phyloP scores from a whole-genome alignment of 345 rosid genomes.

The Limnanthes douglasii region DNA sequence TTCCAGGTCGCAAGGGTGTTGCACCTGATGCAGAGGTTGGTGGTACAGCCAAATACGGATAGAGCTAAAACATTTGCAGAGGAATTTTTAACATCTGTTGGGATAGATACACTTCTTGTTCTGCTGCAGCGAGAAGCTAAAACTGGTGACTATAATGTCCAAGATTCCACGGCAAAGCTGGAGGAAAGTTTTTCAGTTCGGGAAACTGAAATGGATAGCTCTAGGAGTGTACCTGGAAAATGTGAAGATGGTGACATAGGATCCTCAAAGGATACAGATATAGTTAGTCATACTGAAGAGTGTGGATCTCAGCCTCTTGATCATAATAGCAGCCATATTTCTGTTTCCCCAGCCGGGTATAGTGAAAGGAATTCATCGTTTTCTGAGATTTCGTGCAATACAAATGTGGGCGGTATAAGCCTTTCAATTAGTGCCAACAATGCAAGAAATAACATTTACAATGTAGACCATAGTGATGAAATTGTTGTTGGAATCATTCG shows the following conservation, averaged over 20 bases:
- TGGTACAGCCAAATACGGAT: constrained; percentile 83
- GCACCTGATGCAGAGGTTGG: constrained; percentile 79
- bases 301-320: constrained; percentile 19
- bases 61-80: constrained; percentile 70
- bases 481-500: constrained; percentile 82
- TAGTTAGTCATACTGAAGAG: constrained; percentile 19
- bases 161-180: constrained; percentile 19
- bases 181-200: constrained; percentile 19
- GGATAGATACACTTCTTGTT: constrained; percentile 95
- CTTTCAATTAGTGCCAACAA: constrained; percentile 88
- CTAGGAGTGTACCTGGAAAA: constrained; percentile 14
- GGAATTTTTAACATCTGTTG: constrained; percentile 74
- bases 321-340: constrained; percentile 15
- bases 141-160: constrained; percentile 43
- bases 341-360: constrained; percentile 20
- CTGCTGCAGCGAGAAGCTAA: constrained; percentile 91
- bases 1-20: constrained; percentile 81
- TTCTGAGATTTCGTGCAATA: constrained; percentile 37
- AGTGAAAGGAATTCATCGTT: constrained; percentile 45
- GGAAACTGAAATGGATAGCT: constrained; percentile 23
- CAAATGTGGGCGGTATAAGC: constrained; percentile 86
- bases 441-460: constrained; percentile 92
- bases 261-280: constrained; percentile 20
- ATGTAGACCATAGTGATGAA: constrained; percentile 80
- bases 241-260: constrained; percentile 27